phyloP scores from a whole-genome alignment of 1,284 basidiomycete species.

The Porodaedalea pini region DNA sequence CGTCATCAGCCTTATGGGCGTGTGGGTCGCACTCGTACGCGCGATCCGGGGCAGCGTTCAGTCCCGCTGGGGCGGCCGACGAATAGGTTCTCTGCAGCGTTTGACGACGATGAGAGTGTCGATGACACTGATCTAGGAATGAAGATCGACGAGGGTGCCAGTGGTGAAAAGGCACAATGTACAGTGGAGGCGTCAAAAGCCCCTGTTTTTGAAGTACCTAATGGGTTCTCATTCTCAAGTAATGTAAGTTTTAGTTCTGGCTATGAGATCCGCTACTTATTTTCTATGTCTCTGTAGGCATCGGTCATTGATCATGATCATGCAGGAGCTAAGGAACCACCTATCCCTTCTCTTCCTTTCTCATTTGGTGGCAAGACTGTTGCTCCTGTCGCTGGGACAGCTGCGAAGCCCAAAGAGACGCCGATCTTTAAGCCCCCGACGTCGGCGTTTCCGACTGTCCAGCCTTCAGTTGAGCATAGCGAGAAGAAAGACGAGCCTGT shows the following conservation, averaged over 20 bases:
- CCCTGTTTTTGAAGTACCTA: constrained; percentile 57
- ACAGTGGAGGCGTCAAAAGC: constrained; percentile 51
- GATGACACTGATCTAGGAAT: constrained; percentile 35
- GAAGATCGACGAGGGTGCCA: not conserved
- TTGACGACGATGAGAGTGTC: constrained; percentile 43
- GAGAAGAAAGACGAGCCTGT: not conserved
- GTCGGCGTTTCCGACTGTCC: not conserved
- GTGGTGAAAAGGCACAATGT: constrained; percentile 26
- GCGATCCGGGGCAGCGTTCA: constrained; percentile 37
- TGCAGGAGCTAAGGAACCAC: constrained; percentile 17
- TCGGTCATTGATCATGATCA: constrained; percentile 28
- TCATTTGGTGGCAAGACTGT: constrained; percentile 5
- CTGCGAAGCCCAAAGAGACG: not conserved
- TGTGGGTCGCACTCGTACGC: constrained; percentile 55
- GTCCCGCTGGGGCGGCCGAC: constrained; percentile 42
- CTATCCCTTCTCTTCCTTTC: constrained; percentile 20
- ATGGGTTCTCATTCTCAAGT: constrained; percentile 63
- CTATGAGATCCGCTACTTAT: not conserved
- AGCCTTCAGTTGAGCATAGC: not conserved
- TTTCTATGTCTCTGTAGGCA: constrained; percentile 22
- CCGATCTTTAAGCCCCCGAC: not conserved
- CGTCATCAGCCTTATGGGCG: constrained; percentile 53
- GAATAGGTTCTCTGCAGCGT: constrained; percentile 63
- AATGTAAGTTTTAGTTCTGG: constrained; percentile 40
- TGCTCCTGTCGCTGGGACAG: not conserved